Conservation (phyloP, 2,329 filamentous ascomycete species). For the Sordariomycetes sp. region DNA sequence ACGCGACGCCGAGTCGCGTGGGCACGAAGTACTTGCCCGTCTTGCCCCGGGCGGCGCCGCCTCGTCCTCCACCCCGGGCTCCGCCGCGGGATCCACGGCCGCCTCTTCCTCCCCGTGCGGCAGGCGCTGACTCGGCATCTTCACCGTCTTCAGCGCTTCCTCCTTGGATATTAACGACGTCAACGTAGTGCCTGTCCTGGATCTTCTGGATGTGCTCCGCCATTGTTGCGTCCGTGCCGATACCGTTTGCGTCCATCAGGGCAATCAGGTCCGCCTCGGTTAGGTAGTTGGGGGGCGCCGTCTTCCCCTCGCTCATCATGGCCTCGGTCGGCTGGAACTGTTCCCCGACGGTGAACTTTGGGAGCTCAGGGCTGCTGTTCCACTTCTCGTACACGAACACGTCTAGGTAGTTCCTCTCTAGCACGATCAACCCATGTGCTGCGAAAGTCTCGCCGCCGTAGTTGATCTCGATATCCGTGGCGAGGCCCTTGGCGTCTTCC, state of each 20-base stretch:
- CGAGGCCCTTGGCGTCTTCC: constrained; percentile 77
- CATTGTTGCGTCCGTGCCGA: constrained; percentile 98
- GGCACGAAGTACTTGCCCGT: constrained; percentile 80
- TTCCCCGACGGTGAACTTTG: constrained; percentile 67
- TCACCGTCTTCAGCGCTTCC: constrained; percentile 25
- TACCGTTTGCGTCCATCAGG: constrained; percentile 96
- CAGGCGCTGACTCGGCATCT: constrained; percentile 19
- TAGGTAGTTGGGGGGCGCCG: constrained; percentile 68
- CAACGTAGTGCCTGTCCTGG: constrained; percentile 77
- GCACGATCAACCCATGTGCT: constrained; percentile 69
- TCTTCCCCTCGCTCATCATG: constrained; percentile 83
- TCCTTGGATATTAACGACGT: constrained; percentile 36
- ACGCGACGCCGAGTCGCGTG: constrained; percentile 76
- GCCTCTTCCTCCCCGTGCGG: constrained; percentile 26
- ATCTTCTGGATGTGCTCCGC: constrained; percentile 97
- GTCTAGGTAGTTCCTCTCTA: constrained; percentile 85
- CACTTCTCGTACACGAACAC: constrained; percentile 96
- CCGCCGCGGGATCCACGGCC: constrained; percentile 30
- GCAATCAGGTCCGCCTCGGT: constrained; percentile 93
- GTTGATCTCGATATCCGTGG: constrained; percentile 70
- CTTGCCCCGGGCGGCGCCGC: constrained; percentile 25
- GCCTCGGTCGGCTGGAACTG: constrained; percentile 79
- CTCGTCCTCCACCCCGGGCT: constrained; percentile 26
- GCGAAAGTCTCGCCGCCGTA: constrained; percentile 78
- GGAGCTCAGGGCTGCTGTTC: constrained; percentile 76